A percentile compares a stretch with the other conserved stretches of the same genome.
These are phyloP conservation scores for Eucalyptus sp. DNA, from an alignment of 345 rosid genomes.

Conservation along the genomic window DNA sequence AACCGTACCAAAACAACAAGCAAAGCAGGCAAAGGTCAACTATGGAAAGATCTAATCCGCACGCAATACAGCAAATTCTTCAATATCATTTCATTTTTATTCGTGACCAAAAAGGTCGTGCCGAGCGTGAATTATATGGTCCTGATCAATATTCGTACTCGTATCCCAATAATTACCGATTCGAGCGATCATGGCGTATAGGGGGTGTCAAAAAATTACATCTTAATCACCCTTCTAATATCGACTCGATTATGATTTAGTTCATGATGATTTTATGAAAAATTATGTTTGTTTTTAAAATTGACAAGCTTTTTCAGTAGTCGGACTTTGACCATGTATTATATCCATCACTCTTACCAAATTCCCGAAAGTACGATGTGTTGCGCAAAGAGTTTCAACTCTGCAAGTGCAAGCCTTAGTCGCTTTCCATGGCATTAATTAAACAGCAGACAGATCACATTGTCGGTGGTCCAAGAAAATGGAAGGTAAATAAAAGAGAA, in stretches of 20 bases:
- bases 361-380: neutral
- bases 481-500: neutral
- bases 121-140: neutral
- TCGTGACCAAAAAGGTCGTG: neutral
- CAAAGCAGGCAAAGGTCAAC: neutral
- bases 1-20: neutral
- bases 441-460: neutral
- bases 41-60: neutral
- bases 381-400: neutral
- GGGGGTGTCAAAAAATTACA: neutral
- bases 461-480: neutral
- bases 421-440: neutral
- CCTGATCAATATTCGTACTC: neutral
- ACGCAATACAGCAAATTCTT: neutral
- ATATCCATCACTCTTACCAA: neutral
- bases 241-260: neutral
- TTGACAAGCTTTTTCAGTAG: neutral
- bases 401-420: neutral
- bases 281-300: neutral
- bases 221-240: neutral
- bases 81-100: neutral
- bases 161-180: neutral
- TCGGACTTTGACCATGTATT: neutral
- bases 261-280: neutral
- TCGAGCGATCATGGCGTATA: neutral